phyloP scores from a whole-genome alignment of 2,329 filamentous ascomycete species.

The Monilinia vaccinii-corymbosi region DNA sequence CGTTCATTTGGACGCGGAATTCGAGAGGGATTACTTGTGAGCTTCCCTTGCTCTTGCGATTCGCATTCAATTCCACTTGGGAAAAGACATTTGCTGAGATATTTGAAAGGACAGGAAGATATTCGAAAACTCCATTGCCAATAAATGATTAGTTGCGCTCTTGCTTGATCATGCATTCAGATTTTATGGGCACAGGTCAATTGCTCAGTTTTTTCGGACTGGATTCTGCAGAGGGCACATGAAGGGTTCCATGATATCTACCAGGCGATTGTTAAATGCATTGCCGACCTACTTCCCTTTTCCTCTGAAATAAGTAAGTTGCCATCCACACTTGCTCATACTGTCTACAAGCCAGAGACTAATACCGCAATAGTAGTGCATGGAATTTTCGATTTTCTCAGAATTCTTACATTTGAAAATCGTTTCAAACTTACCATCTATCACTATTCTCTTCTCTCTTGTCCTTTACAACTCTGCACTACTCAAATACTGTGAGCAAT shows the following conservation, averaged over 20 bases:
- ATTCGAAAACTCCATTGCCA: slow-evolving; percentile 26
- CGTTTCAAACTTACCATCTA: neutral
- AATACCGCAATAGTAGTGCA: neutral
- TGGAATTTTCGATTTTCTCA: neutral
- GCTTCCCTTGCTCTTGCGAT: slow-evolving; percentile 13
- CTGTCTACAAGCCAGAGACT: neutral
- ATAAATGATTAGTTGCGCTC: slow-evolving; percentile 13
- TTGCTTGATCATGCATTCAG: neutral
- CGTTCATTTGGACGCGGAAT: slow-evolving; percentile 29
- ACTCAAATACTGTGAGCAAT: neutral
- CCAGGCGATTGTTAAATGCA: neutral
- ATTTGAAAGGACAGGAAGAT: slow-evolving; percentile 23
- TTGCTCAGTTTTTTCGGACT: neutral
- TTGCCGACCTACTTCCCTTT: neutral
- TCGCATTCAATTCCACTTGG: neutral
- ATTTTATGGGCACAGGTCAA: no score
- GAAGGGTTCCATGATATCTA: neutral
- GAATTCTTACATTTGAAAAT: neutral
- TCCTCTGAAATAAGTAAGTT: neutral
- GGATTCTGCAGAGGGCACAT: neutral
- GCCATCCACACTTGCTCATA: no score
- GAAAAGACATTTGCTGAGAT: slow-evolving; percentile 19
- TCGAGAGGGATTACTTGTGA: slow-evolving; percentile 31
- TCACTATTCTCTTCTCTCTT: neutral
- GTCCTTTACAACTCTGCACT: neutral